phyloP scores from a whole-genome alignment of 352 stramenopile genomes.

The Pythium angustatum region DNA sequence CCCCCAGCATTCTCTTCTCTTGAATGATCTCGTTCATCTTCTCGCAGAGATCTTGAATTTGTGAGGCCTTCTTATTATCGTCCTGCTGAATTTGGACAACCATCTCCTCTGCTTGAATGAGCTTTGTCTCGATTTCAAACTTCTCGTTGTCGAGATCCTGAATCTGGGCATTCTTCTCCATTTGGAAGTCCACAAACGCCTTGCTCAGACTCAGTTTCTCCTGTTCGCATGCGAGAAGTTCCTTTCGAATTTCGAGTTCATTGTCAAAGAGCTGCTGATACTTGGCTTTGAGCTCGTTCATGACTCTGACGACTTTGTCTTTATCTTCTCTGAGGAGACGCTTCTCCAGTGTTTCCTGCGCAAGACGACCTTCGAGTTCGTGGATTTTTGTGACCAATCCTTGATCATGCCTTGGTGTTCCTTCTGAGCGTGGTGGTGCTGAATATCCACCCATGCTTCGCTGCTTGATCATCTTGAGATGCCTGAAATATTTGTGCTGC shows the following conservation, averaged over 20 bases:
- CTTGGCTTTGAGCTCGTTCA: conserved; percentile 54
- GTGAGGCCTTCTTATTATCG: conserved; percentile 48
- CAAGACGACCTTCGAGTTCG: conserved; percentile 44
- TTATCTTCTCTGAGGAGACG: conserved; percentile 51
- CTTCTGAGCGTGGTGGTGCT: neutral
- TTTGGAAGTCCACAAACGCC: conserved; percentile 65
- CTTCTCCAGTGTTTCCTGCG: conserved; percentile 44
- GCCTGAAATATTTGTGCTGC: conserved; percentile 30
- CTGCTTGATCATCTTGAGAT: conserved; percentile 12
- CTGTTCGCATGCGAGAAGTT: conserved; percentile 61
- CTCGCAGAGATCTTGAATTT: conserved; percentile 55
- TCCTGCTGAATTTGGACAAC: conserved; percentile 66
- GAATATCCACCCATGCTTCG: neutral
- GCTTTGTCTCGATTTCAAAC: conserved; percentile 62
- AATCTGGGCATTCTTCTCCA: conserved; percentile 41
- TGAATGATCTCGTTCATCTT: conserved; percentile 59
- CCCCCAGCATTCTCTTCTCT: conserved; percentile 39
- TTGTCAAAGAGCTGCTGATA: conserved; percentile 67
- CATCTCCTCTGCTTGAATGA: conserved; percentile 62
- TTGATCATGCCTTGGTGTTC: neutral
- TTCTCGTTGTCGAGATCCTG: conserved; percentile 60
- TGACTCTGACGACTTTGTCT: conserved; percentile 37
- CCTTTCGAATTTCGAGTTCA: conserved; percentile 55
- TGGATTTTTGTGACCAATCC: conserved; percentile 37
- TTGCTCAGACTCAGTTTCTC: conserved; percentile 72